phyloP scores from a whole-genome alignment of 306 rosid genomes.

The Dryas drummondii region DNA sequence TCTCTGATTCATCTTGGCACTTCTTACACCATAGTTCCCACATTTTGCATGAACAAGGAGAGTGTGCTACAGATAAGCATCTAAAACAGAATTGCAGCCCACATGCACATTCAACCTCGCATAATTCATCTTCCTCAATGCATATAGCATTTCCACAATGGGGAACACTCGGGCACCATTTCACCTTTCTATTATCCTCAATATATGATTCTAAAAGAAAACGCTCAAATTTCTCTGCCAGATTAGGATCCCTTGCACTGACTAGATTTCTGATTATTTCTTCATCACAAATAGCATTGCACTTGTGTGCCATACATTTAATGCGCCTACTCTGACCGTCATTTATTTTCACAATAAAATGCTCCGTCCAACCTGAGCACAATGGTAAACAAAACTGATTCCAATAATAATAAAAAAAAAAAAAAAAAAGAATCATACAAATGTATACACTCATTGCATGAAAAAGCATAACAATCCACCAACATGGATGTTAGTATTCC shows the following conservation, averaged over 20 bases:
- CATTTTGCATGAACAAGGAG: slow-evolving; percentile 43
- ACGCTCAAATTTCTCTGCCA: slow-evolving; percentile 44
- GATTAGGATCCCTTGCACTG: slow-evolving; percentile 24
- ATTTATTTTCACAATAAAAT: slow-evolving; percentile 43
- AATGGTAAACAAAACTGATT: background rate
- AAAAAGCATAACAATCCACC: background rate
- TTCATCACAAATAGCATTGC: slow-evolving; percentile 45
- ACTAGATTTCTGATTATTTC: slow-evolving; percentile 33
- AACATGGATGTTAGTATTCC: background rate
- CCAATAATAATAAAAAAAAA: background rate
- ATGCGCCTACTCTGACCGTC: slow-evolving; percentile 48
- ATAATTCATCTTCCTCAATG: slow-evolving; percentile 24
- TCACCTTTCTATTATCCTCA: slow-evolving; percentile 43
- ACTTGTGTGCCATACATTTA: slow-evolving; percentile 40
- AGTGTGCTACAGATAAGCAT: slow-evolving; percentile 38
- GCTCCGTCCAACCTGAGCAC: slow-evolving; percentile 45
- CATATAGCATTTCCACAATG: slow-evolving; percentile 46
- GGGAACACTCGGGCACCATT: slow-evolving; percentile 49
- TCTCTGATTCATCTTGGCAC: slow-evolving; percentile 38
- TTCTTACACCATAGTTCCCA: slow-evolving; percentile 39
- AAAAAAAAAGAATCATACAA: background rate
- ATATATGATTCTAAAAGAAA: slow-evolving; percentile 48
- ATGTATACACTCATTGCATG: background rate
- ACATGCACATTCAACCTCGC: slow-evolving; percentile 47
- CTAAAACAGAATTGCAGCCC: slow-evolving; percentile 38